Percentiles rank a stretch among this genome's conserved stretches.
Evolutionary conservation across 306 rosid genomes (phyloP).

Genomic region (Quercus wislizeni): DNA sequence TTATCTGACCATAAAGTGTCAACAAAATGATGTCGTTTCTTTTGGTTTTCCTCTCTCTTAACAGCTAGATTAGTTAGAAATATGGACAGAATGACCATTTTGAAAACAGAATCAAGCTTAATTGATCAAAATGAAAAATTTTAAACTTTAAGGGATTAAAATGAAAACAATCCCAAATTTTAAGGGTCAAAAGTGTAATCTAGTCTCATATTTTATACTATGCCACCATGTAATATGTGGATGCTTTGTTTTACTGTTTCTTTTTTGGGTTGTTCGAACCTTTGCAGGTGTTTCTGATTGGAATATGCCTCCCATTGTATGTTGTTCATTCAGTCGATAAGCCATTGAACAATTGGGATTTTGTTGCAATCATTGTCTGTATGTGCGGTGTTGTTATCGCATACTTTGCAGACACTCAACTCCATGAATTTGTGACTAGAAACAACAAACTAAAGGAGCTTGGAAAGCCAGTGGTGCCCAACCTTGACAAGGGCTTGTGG

Average conservation of each 20-base stretch:
- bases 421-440: constrained; percentile 53
- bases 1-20: too few relatives aligned
- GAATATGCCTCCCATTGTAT: constrained; percentile 71
- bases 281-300: constrained; percentile 68
- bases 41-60: too few relatives aligned
- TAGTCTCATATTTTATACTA: neutral
- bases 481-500: constrained; percentile 81
- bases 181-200: too few relatives aligned
- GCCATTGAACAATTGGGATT: constrained; percentile 66
- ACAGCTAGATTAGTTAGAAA: too few relatives aligned
- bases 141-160: too few relatives aligned
- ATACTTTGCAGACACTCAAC: constrained; percentile 78
- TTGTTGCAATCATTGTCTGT: constrained; percentile 52
- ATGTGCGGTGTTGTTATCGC: constrained; percentile 67
- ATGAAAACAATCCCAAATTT: too few relatives aligned
- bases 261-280: neutral
- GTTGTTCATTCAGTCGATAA: constrained; percentile 55
- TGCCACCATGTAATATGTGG: constrained; percentile 3
- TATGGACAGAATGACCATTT: too few relatives aligned
- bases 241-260: neutral
- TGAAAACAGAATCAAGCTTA: too few relatives aligned
- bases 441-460: constrained; percentile 54
- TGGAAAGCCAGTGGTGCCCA: constrained; percentile 50
- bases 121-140: too few relatives aligned
- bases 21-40: too few relatives aligned